Percentiles rank a stretch among this genome's conserved stretches.
Evolutionary conservation across 805 yeast genomes (phyloP).

Genomic region (Pachysolen tannophilus): DNA sequence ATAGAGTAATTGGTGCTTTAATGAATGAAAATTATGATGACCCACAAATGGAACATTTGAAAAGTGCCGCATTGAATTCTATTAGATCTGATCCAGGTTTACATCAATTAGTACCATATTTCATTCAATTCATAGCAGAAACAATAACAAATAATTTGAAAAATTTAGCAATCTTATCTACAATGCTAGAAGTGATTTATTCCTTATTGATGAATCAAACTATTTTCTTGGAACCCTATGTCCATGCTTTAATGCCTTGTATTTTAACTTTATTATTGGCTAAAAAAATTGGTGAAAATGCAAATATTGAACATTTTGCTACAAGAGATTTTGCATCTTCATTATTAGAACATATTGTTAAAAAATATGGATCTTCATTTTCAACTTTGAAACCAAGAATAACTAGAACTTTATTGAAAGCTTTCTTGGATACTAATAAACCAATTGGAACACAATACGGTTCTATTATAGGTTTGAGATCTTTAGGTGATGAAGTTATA

Average conservation of each 20-base stretch:
- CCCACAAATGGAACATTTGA: constrained; percentile 44
- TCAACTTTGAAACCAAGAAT: constrained; percentile 88
- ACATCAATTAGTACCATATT: constrained; percentile 94
- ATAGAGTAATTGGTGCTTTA: constrained; percentile 77
- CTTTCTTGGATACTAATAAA: constrained; percentile 76
- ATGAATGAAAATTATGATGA: constrained; percentile 41
- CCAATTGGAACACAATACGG: constrained; percentile 92
- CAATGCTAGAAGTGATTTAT: constrained; percentile 84
- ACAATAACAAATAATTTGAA: constrained; percentile 84
- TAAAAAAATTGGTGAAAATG: constrained; percentile 62
- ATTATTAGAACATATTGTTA: constrained; percentile 68
- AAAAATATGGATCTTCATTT: constrained; percentile 75
- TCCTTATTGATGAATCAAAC: constrained; percentile 78
- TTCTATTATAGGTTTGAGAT: constrained; percentile 75
- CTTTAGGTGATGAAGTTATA: constrained; percentile 81
- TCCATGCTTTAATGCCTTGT: constrained; percentile 96
- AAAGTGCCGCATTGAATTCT: constrained; percentile 76
- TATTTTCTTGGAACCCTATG: constrained; percentile 87
- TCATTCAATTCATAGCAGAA: constrained; percentile 93
- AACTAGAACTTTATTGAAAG: constrained; percentile 85
- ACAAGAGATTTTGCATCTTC: constrained; percentile 87
- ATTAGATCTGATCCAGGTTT: constrained; percentile 89
- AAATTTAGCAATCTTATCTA: constrained; percentile 58
- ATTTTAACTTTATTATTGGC: constrained; percentile 84
- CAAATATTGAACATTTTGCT: constrained; percentile 33